Base-by-base conservation (phyloP, 306 rosid species). In the Citrullus colocynthis region DNA sequence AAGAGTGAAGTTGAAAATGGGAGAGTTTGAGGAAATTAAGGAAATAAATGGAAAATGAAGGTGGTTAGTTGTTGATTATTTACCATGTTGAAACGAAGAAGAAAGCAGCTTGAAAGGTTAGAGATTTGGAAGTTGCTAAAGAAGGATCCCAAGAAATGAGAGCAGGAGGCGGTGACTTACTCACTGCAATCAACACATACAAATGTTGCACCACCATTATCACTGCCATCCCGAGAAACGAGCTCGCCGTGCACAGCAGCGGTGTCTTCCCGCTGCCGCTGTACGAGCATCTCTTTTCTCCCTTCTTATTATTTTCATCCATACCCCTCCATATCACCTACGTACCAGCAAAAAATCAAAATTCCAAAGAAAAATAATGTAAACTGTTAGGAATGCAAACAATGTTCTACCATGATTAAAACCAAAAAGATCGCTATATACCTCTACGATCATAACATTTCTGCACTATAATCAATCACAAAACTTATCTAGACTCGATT, bases 81-180 rank as follows among this genome's bases (percentile, higher is more conserved):
- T 91, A 93, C 99, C 99, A 92, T 60, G 96, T 85, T 54, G 97
- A 3, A 45, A 91, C 57, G 86, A 89, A 92, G 93, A 92, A 93
- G 82, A 92, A 86, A 7, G 83, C 97, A 58, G 91, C 93, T 76
- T 88, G 96, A 83, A 87, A 89, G 79, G 93, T 83, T 55, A 91
- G 80, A 78, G 85, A 80, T 67, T 71, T 87, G 30, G 91, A 77
- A 76, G 91, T 80, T 79, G 90, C 80, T 58, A 89, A 88, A 81
- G 83, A 80, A 55, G 90, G 86, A 77, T 92, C 96, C 89, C 86
- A 84, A 39, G 78, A 24, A 79, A 85, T 24, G 44, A 91, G 81
- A 77, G 89, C 77, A 12, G 93, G 84, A 52, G 93, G 81, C 12
- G 99, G 90, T 14, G 85, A 87, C 69, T 92, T 96, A 66, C 86